Base-by-base conservation (phyloP, 306 rosid species). In the Biancaea sappan region DNA sequence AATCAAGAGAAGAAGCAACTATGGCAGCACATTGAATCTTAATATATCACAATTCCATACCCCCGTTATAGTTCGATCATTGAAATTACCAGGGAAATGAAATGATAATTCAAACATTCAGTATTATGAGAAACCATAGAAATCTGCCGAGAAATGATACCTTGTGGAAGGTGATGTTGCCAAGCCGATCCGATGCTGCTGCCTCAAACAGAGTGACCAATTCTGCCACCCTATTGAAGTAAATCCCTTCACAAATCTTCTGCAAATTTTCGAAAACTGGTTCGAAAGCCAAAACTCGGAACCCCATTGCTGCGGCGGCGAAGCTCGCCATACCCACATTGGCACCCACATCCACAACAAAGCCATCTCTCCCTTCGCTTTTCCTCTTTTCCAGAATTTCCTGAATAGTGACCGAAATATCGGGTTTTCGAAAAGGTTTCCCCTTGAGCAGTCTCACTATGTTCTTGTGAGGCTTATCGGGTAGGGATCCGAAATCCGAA, bases 261-360 rank as follows among this genome's bases (percentile, higher is more conserved):
- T 94, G 97, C 92, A 94, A 70, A 71, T 94, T 94, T 81, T 94
- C 98, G 2, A 91, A 88, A 31, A 94, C 92, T 0, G 98, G 98
- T 64, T 94, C 97, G 14, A 94, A 94, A 0, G 97, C 94, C 75
- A 88, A 29, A 67, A 91, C 96, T 40, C 81, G 83, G 48, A 89
- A 94, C 16, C 97, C 94, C 97, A 94, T 91, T 0, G 77, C 97
- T 0, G 98, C 86, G 1, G 98, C 98, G 0, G 98, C 97, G 61
- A 94, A 94, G 74, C 88, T 88, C 2, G 97, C 98, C 86, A 91
- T 89, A 11, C 98, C 98, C 51, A 94, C 97, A 73, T 94, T 94
- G 60, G 94, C 98, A 41, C 98, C 97, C 12, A 94, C 97, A 74
- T 91, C 96, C 2, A 91, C 94, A 24, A 89, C 87, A 80, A 79